These are phyloP conservation scores for Fusarium hainanense DNA, from an alignment of 2,329 filamentous ascomycete species.

Conservation along the genomic window DNA sequence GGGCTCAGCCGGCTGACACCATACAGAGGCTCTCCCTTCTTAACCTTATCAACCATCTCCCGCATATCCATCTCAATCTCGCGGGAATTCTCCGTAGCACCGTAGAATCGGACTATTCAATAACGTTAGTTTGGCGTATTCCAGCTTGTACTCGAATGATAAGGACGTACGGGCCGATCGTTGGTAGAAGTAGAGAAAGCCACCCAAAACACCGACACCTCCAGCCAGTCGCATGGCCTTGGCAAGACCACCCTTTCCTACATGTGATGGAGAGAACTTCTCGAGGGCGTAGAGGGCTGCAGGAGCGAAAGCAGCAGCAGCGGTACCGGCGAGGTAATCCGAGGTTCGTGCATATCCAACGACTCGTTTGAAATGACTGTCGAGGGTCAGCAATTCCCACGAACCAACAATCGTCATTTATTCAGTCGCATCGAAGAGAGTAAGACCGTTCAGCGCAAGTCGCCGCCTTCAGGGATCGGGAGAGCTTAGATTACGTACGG, in stretches of 20 bases:
- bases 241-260: constrained; percentile 83
- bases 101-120: constrained; percentile 87
- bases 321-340: constrained; percentile 80
- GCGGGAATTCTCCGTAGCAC: constrained; percentile 89
- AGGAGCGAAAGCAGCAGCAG: constrained; percentile 77
- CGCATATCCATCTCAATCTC: constrained; percentile 97
- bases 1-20: constrained; percentile 81
- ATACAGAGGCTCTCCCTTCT: constrained; percentile 89
- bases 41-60: constrained; percentile 98
- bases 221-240: constrained; percentile 83
- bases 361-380: constrained; percentile 90
- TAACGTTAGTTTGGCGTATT: constrained; percentile 1
- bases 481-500: constrained; percentile 70
- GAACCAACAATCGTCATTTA: not conserved
- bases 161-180: constrained; percentile 78
- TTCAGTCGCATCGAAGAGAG: not conserved
- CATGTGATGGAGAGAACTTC: constrained; percentile 84
- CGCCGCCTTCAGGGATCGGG: constrained; percentile 3
- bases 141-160: not conserved
- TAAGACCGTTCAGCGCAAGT: not conserved
- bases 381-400: constrained; percentile 44
- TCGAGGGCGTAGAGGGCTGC: constrained; percentile 82
- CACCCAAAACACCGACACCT: constrained; percentile 78
- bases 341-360: constrained; percentile 85
- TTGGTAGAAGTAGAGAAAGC: constrained; percentile 87